Evolutionary conservation across 139 green algal species (phyloP).

Genomic region (Yamagishiella unicocca): DNA sequence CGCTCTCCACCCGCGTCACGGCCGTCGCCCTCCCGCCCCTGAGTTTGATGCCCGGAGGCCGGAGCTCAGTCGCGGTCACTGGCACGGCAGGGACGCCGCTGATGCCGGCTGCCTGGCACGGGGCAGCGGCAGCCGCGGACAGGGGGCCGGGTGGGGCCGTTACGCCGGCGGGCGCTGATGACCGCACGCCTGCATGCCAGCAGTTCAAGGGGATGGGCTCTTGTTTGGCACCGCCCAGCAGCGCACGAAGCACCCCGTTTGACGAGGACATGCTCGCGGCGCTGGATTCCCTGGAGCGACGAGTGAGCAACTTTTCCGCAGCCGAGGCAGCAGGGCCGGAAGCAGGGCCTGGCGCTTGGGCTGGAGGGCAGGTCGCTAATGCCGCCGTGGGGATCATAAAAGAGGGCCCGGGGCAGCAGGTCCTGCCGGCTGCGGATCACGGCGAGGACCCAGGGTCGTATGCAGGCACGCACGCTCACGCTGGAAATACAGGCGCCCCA

Average conservation of each 20-base stretch:
- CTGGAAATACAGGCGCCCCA: background rate
- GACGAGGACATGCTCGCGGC: slow-evolving; percentile 36
- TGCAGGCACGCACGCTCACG: background rate
- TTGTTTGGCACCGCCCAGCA: background rate
- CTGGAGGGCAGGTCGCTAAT: background rate
- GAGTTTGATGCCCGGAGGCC: background rate
- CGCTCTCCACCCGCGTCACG: background rate
- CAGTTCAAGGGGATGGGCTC: background rate
- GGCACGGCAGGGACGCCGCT: background rate
- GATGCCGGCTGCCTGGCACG: no score
- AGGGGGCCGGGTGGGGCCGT: background rate
- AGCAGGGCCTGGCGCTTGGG: background rate
- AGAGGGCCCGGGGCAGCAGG: background rate
- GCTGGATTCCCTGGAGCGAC: slow-evolving; percentile 40
- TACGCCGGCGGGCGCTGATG: background rate
- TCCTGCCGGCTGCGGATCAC: background rate
- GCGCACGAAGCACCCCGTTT: slow-evolving; percentile 40
- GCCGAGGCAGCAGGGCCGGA: background rate
- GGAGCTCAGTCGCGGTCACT: no score
- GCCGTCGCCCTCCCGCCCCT: slow-evolving; percentile 9
- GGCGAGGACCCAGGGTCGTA: background rate
- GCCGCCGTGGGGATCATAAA: background rate
- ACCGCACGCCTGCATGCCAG: slow-evolving; percentile 10
- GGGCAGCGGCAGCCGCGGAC: no score
- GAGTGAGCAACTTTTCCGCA: background rate